Percentiles rank a stretch among this genome's conserved stretches.
These are phyloP conservation scores for Colletotrichum karsti DNA, from an alignment of 2,329 filamentous ascomycete species.

Conservation along the genomic window DNA sequence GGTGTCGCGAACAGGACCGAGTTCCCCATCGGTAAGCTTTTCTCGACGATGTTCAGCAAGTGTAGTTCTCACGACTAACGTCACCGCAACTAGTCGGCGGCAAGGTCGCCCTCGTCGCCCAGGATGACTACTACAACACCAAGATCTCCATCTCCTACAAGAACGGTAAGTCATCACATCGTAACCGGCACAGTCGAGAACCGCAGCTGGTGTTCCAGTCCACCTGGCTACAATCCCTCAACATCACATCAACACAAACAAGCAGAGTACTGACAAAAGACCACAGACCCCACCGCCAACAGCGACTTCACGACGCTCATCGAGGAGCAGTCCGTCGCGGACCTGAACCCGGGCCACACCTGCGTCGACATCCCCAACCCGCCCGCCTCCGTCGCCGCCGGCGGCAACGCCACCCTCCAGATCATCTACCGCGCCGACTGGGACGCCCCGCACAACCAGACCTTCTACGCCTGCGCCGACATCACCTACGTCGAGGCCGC, in stretches of 20 bases:
- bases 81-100: slow-evolving; percentile 51
- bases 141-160: slow-evolving; percentile 58
- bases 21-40: slow-evolving; percentile 56
- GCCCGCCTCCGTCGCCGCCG: slow-evolving; percentile 36
- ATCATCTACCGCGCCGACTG: slow-evolving; percentile 47
- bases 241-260: neutral
- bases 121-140: slow-evolving; percentile 61
- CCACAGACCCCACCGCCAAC: slow-evolving; percentile 38
- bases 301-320: slow-evolving; percentile 43
- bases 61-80: neutral
- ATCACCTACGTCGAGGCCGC: slow-evolving; percentile 43
- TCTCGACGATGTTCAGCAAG: too few relatives aligned
- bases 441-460: slow-evolving; percentile 42
- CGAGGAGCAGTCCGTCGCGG: slow-evolving; percentile 34
- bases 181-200: neutral
- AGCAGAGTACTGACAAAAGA: neutral
- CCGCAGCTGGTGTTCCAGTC: neutral
- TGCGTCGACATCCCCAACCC: slow-evolving; percentile 43
- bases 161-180: slow-evolving; percentile 46
- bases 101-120: slow-evolving; percentile 57
- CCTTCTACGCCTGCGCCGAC: slow-evolving; percentile 50
- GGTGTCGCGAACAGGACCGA: slow-evolving; percentile 55
- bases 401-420: slow-evolving; percentile 50
- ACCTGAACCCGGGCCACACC: slow-evolving; percentile 48
- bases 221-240: neutral